These are phyloP conservation scores for Simplicillium aogashimaense DNA, from an alignment of 2,329 filamentous ascomycete species.

Conservation along the genomic window DNA sequence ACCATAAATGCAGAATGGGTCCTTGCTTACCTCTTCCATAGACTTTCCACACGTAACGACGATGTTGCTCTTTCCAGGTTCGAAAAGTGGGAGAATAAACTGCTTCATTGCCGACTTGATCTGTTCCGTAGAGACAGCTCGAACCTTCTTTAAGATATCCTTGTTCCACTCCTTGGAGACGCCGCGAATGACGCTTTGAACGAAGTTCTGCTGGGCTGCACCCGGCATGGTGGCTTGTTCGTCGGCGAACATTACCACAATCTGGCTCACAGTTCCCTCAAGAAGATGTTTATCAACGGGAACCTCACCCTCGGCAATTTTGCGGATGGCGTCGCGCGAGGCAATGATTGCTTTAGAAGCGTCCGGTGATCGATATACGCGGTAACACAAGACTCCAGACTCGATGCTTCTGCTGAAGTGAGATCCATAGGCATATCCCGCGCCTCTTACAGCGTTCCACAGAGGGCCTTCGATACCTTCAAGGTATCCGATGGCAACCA, in stretches of 20 bases:
- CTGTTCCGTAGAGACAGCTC: constrained; percentile 65
- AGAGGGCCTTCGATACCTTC: constrained; percentile 90
- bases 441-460: constrained; percentile 87
- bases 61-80: constrained; percentile 70
- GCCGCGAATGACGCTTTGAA: constrained; percentile 67
- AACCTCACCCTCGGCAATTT: constrained; percentile 61
- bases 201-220: constrained; percentile 76
- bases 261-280: constrained; percentile 81
- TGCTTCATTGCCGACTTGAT: constrained; percentile 66
- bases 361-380: constrained; percentile 84
- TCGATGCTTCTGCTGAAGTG: constrained; percentile 70
- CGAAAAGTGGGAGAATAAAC: constrained; percentile 71
- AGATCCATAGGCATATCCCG: constrained; percentile 84
- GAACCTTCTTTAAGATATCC: constrained; percentile 65
- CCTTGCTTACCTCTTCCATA: constrained; percentile 65
- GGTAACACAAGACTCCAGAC: constrained; percentile 71
- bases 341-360: constrained; percentile 77
- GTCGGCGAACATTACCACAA: constrained; percentile 79
- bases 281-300: constrained; percentile 73
- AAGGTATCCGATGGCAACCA: constrained; percentile 85
- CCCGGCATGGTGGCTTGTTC: constrained; percentile 77
- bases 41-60: constrained; percentile 81
- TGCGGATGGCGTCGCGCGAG: constrained; percentile 63
- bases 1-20: too few relatives aligned
- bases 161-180: constrained; percentile 70